Evolutionary conservation across 192 early-diverging fungal species (phyloP), one percentile per base, ranked within the genome.

Genomic region (Rhizophagus clarus): DNA sequence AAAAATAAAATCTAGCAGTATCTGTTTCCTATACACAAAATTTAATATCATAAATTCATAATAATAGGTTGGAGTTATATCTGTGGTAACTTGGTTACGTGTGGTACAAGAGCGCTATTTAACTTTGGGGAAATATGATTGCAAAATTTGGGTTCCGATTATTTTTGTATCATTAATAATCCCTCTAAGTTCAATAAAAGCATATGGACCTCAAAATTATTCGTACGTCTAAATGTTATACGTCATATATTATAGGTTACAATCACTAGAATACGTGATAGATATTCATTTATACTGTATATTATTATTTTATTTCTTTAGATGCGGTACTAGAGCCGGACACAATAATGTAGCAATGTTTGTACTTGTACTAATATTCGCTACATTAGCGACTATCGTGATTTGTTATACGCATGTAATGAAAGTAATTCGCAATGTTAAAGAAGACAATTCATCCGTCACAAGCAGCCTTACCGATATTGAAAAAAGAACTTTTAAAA

Each of bases 101-200:
- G 67, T 69, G 9, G 67, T 40, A 31, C 10, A 17, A 34, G 67
- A 69, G n/a, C 14, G 10, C 3, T 2, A 7, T 20, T 31, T 34
- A 17, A 11, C 14, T 37, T 69, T 69, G 9, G 67, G 67, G 22
- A 69, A 34, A 34, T 69, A 34, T 34, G 67, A 69, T 69, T 69
- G 40, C 20, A 69, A 69, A 37, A 32, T 69, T 32, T 69, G 67
- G 67, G 26, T 11, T 17, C 10, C 20, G 4, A 20, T 68, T 15
- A 17, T 37, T 15, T 31, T 14, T 4, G 20, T 68, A 68, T 11
- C 67, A 2, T 12, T 68, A 29, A 8, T 31, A 12, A 17, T 32
- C 20, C 29, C 5, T 8, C 3, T 32, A 37, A 37, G 34, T 37
- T 37, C 34, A 12, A 4, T 68, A 29, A 34, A 31, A 5, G 12